A percentile compares a stretch with the other conserved stretches of the same genome.
phyloP scores from a whole-genome alignment of 179 eudicot genomes.

The Heliamphora ciliata region DNA sequence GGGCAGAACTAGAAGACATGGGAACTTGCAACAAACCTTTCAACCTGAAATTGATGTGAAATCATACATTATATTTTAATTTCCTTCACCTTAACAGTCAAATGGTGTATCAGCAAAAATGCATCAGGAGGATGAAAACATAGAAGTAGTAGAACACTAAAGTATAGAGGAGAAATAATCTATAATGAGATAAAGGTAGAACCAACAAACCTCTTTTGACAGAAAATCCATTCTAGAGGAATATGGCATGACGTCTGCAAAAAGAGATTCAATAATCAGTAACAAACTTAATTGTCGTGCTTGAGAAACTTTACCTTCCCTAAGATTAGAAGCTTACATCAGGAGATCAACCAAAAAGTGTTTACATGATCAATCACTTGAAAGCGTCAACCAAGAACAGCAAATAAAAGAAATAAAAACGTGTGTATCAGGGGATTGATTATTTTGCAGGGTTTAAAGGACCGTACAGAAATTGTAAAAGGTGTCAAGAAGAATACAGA shows the following conservation, averaged over 20 bases:
- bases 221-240: conserved; percentile 25
- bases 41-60: neutral
- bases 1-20: neutral
- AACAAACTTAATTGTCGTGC: neutral
- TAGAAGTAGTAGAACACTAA: conserved; percentile 5
- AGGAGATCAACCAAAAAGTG: neutral
- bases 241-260: conserved; percentile 27
- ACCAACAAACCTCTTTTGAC: conserved; percentile 30
- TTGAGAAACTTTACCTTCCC: neutral
- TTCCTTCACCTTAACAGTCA: neutral
- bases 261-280: conserved; percentile 5
- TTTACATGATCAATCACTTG: neutral
- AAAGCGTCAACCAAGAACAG: neutral
- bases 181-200: neutral
- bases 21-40: neutral
- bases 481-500: neutral
- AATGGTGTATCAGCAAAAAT: neutral
- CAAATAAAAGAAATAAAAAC: neutral
- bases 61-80: neutral
- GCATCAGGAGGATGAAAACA: neutral
- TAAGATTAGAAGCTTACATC: neutral
- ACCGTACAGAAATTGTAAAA: neutral
- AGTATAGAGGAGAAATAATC: neutral
- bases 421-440: neutral
- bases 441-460: neutral